These are phyloP conservation scores for Metarhizium brunneum DNA, from an alignment of 2,329 filamentous ascomycete species.

Conservation along the genomic window DNA sequence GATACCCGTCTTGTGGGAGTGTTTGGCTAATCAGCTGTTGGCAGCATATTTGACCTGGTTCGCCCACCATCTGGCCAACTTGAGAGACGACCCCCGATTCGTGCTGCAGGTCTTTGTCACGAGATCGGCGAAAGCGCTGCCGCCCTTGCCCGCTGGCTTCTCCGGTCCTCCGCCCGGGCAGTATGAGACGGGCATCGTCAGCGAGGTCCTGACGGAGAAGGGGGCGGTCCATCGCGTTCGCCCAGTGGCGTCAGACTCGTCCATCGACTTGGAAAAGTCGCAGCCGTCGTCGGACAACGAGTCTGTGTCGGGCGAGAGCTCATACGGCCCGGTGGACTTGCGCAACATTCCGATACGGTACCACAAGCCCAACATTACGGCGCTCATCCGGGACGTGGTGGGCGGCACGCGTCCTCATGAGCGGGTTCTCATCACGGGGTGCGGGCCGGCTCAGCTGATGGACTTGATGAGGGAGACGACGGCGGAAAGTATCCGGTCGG, in stretches of 20 bases:
- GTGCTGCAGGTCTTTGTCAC: constrained; percentile 27
- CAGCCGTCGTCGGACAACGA: constrained; percentile 10
- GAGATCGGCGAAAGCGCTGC: constrained; percentile 5
- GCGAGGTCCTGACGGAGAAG: neutral
- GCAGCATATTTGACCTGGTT: constrained; percentile 29
- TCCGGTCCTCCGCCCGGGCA: neutral
- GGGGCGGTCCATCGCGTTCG: neutral
- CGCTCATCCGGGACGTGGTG: constrained; percentile 24
- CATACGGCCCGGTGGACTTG: neutral
- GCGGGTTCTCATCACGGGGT: constrained; percentile 33
- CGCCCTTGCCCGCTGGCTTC: neutral
- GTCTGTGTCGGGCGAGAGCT: constrained; percentile 1
- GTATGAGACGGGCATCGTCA: neutral
- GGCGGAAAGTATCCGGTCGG: constrained; percentile 26
- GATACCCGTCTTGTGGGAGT: no score
- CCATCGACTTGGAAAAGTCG: constrained; percentile 11
- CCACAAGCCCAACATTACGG: constrained; percentile 27
- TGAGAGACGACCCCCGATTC: constrained; percentile 21
- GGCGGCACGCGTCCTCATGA: constrained; percentile 16
- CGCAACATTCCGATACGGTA: constrained; percentile 17
- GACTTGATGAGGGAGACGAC: constrained; percentile 30
- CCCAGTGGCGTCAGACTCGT: neutral
- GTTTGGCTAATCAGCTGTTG: neutral
- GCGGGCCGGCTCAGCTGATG: constrained; percentile 36
- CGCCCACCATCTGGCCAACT: constrained; percentile 21